phyloP scores from a whole-genome alignment of 23 red algal genomes.

The Cyanidiococcus yangmingshanensis region DNA sequence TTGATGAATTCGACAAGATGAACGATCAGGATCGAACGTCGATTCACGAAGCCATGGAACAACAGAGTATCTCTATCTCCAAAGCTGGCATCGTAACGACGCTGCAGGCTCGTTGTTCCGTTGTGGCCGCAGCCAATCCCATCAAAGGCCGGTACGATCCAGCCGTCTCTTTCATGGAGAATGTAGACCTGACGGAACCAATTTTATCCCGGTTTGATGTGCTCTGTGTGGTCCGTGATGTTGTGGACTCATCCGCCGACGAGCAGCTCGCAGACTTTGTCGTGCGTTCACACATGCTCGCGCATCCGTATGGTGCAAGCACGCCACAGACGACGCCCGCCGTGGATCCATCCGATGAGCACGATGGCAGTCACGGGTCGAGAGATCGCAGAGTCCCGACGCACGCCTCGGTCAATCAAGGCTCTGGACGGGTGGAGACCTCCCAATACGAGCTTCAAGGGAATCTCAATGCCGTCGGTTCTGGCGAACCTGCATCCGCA shows the following conservation, averaged over 20 bases:
- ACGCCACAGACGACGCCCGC: background rate
- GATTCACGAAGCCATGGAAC: constrained; percentile 99
- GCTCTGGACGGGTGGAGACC: background rate
- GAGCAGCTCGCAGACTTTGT: constrained; percentile 89
- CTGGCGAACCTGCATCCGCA: background rate
- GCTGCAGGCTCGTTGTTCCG: constrained; percentile 90
- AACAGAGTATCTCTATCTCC: constrained; percentile 91
- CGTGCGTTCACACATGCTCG: constrained; percentile 67
- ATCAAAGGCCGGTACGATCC: constrained; percentile 91
- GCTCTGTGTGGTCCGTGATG: constrained; percentile 86
- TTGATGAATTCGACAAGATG: constrained; percentile 99
- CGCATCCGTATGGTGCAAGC: constrained; percentile 47
- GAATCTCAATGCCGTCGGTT: too few species aligned
- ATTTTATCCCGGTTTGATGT: constrained; percentile 99
- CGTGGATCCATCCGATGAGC: constrained; percentile 18
- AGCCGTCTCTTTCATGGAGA: constrained; percentile 78
- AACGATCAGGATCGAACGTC: constrained; percentile 97
- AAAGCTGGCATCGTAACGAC: constrained; percentile 99
- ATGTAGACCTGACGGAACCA: constrained; percentile 93
- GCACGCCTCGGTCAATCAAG: background rate
- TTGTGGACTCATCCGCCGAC: constrained; percentile 64
- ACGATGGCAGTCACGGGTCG: constrained; percentile 7
- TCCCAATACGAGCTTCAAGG: background rate
- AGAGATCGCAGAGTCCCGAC: too few species aligned
- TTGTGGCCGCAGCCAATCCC: constrained; percentile 96